phyloP scores from a whole-genome alignment of 805 yeast genomes.

The Yarrowia porcina region DNA sequence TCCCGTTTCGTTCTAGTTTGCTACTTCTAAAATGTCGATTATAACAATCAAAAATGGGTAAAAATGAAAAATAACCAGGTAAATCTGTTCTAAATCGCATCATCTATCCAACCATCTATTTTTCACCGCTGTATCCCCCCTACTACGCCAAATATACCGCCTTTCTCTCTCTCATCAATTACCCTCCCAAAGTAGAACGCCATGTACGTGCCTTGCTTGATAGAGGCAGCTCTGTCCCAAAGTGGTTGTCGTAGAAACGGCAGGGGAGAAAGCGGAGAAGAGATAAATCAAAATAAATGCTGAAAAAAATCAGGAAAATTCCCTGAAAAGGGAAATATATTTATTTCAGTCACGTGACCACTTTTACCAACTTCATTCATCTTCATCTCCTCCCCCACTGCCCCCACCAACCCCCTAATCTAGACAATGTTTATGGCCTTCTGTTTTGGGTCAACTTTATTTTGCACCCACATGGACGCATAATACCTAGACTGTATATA shows the following conservation, averaged over 20 bases:
- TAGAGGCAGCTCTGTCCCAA: neutral
- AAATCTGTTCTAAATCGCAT: too few relatives aligned
- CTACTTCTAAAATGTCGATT: neutral
- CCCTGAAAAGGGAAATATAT: too few relatives aligned
- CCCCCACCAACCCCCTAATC: neutral
- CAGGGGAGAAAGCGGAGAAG: neutral
- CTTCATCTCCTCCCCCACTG: neutral
- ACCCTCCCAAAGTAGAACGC: neutral
- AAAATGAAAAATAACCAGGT: neutral
- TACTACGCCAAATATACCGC: neutral
- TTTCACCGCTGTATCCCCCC: neutral
- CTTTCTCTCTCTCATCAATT: neutral
- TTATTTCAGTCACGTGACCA: too few relatives aligned
- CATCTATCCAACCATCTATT: too few relatives aligned
- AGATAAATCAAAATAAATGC: neutral
- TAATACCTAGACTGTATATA: neutral
- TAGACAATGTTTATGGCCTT: too few relatives aligned
- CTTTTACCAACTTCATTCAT: too few relatives aligned
- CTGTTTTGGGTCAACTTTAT: too few relatives aligned
- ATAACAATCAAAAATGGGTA: neutral
- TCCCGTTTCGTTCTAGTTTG: neutral
- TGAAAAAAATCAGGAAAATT: too few relatives aligned
- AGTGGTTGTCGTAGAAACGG: neutral
- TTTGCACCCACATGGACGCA: neutral
- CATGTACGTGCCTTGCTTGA: conserved; percentile 1